A percentile compares a stretch with the other conserved stretches of the same genome.
phyloP scores from a whole-genome alignment of 169 alveolate species.

The Miamiensis avidus region DNA sequence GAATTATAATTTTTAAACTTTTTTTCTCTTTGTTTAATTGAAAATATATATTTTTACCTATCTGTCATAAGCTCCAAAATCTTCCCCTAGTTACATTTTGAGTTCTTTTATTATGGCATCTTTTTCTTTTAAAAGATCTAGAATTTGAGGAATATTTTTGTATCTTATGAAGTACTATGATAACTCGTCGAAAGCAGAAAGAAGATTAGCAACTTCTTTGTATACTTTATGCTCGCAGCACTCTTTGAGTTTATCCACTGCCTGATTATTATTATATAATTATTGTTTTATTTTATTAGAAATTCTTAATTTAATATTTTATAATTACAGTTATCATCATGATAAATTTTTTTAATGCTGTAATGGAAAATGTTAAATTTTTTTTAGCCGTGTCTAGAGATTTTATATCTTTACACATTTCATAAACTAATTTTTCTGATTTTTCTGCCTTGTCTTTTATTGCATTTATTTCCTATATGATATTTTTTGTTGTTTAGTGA shows the following conservation, averaged over 20 bases:
- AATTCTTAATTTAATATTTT: too few relatives aligned
- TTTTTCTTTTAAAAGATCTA: constrained; percentile 56
- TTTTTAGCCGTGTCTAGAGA: constrained; percentile 73
- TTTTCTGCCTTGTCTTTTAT: constrained; percentile 69
- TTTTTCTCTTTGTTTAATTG: too few relatives aligned
- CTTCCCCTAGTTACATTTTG: constrained; percentile 60
- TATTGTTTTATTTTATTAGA: neutral
- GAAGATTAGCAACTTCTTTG: constrained; percentile 62
- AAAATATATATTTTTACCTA: neutral
- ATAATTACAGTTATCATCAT: constrained; percentile 65
- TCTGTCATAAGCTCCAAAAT: constrained; percentile 46
- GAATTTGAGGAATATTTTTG: constrained; percentile 53
- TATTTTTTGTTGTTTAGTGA: constrained; percentile 23
- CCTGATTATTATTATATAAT: neutral
- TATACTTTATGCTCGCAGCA: constrained; percentile 57
- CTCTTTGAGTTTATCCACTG: constrained; percentile 52
- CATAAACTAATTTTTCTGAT: constrained; percentile 68
- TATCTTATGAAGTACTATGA: constrained; percentile 60
- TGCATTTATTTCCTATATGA: constrained; percentile 32
- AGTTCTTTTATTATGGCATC: constrained; percentile 66
- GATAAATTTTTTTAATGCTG: constrained; percentile 70
- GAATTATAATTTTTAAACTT: neutral
- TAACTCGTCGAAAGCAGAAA: constrained; percentile 64
- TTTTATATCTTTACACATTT: constrained; percentile 74
- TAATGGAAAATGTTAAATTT: constrained; percentile 67